Base-by-base conservation (phyloP, 768 basidiomycete genomes). In the Boletus reticuloceps region DNA sequence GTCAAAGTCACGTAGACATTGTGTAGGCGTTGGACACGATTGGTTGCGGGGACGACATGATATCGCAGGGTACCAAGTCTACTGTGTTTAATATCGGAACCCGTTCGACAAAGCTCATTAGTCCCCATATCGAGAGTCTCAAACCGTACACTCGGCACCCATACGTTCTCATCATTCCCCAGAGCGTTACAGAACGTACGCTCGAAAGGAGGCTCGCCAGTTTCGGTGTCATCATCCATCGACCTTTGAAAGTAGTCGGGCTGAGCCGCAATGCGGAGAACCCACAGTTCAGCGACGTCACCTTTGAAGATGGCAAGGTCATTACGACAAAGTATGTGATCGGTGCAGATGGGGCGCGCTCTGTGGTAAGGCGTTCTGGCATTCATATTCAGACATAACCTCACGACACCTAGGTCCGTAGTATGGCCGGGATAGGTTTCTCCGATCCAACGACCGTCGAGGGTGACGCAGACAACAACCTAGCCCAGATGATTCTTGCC, bases 331-430 rank as follows among this genome's bases (percentile, higher is more conserved):
- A 72, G 34, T 81, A 80, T 61, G 75, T 82, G 6, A 59, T 82
- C 32, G 81, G 78, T 22, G 80, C 81, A 6, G 82, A 84, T 60
- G 81, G 82, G 5, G 67, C 79, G 4, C 72, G 64, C 53, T 83
- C 81, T 1, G 59, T 63, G 34, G 82, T 81, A 59, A 47, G 72
- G 62, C 47, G 7, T 22, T 29, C n/a, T 51, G 7, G 10, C 47
- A 27, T n/a, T 29, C 9, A 6, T 12, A 3, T 14, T 29, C 19
- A 2, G 1, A 27, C n/a, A 22, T 49, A 1, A 7, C 17, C 46
- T 55, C 16, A 50, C 8, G 11, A 6, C 2, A 2, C 10, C 4
- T 47, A 83, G 81, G 62, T 82, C 25, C 79, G 81, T 43, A 61
- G 69, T 19, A 53, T 71, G 40, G 66, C 72, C 1, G 74, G 75